Evolutionary conservation across 768 basidiomycete genomes (phyloP).

Genomic region (Russula vinacea): DNA sequence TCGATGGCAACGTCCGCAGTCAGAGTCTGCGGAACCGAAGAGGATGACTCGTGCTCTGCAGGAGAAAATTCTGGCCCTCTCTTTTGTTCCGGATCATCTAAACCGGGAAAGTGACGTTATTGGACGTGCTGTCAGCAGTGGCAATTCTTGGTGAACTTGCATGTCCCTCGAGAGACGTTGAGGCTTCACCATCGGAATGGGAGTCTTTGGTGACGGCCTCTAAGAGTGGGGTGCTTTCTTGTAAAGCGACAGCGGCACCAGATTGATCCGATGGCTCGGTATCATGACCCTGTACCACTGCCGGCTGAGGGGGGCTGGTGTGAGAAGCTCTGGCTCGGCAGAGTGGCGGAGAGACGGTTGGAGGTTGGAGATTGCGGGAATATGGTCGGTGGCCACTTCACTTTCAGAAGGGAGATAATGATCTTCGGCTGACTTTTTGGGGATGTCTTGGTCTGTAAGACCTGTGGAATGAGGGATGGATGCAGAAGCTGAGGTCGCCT

Average conservation of each 20-base stretch:
- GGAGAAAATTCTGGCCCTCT: not conserved
- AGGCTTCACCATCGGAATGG: not conserved
- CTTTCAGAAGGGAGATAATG: constrained; percentile 35
- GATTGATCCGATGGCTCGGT: not conserved
- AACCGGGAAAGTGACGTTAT: not conserved
- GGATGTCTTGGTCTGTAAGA: constrained; percentile 5
- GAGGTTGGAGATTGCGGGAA: constrained; percentile 55
- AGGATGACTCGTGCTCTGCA: constrained; percentile 5
- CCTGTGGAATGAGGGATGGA: constrained; percentile 12
- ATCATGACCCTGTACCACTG: not conserved
- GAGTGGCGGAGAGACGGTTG: constrained; percentile 40
- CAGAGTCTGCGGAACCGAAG: not conserved
- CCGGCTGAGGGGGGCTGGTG: not conserved
- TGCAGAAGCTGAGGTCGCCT: constrained; percentile 5
- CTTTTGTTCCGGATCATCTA: constrained; percentile 10
- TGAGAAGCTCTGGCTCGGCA: constrained; percentile 24
- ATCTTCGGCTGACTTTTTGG: constrained; percentile 2
- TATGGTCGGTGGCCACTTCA: constrained; percentile 69
- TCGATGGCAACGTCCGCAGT: not conserved
- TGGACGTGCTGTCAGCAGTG: not conserved
- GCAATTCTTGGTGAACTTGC: not conserved
- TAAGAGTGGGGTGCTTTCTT: not conserved
- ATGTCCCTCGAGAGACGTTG: not conserved
- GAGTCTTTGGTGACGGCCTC: constrained; percentile 3
- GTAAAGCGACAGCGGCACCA: not conserved